These are phyloP conservation scores for Agapanthus africanus DNA, from an alignment of 106 monocot genomes.

Conservation along the genomic window DNA sequence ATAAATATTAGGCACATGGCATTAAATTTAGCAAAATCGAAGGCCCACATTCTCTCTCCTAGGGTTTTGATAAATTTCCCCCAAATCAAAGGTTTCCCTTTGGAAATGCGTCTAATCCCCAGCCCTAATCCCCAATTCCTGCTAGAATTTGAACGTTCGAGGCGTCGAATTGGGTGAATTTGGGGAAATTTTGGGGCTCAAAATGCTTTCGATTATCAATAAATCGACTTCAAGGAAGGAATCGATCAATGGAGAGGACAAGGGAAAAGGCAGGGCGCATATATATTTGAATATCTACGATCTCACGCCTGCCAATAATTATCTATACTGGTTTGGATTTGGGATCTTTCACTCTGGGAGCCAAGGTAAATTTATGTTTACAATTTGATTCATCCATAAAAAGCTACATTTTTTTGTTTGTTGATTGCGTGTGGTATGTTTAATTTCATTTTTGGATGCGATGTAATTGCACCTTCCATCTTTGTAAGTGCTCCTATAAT, in stretches of 20 bases:
- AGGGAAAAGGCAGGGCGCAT: constrained; percentile 14
- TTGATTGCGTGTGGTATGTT: neutral
- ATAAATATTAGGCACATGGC: no score
- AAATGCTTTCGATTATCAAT: neutral
- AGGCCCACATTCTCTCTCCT: no score
- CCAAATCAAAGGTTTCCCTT: no score
- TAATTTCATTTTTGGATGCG: neutral
- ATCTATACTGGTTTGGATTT: constrained; percentile 74
- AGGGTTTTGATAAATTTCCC: no score
- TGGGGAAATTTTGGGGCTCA: neutral
- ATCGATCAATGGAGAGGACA: neutral
- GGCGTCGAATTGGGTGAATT: neutral
- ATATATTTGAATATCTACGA: constrained; percentile 80
- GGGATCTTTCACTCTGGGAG: constrained; percentile 93
- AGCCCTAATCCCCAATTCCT: neutral
- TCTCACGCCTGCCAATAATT: constrained; percentile 64
- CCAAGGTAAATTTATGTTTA: constrained; percentile 41
- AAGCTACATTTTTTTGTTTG: neutral
- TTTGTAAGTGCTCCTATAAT: neutral
- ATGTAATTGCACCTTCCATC: neutral
- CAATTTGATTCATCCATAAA: neutral
- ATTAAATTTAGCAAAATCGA: no score
- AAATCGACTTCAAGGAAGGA: neutral
- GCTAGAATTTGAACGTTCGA: neutral
- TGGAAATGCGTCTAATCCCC: neutral